Conservation (phyloP, 768 basidiomycete genomes). For the Kwoniella heveanensis region DNA sequence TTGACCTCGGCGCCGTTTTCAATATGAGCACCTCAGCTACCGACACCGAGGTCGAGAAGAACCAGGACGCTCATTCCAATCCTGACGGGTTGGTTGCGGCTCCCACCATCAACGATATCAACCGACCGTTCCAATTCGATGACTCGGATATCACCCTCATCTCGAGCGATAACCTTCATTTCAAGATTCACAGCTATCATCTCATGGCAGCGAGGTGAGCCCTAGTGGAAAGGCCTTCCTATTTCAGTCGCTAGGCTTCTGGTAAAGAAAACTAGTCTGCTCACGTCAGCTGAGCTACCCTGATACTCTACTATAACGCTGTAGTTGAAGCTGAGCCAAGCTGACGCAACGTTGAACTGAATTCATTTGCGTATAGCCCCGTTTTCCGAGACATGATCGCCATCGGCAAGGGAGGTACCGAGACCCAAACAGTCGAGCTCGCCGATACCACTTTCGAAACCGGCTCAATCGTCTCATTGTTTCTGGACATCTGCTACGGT, state of each 20-base stretch:
- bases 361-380: background rate
- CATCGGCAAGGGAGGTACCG: background rate
- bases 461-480: background rate
- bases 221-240: no score
- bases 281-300: no score
- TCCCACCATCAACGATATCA: background rate
- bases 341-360: background rate
- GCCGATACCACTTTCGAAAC: background rate
- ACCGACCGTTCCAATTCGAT: background rate
- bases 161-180: slow-evolving; percentile 5
- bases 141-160: slow-evolving; percentile 5
- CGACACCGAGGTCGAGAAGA: background rate
- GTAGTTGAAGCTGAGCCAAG: background rate
- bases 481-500: background rate
- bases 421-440: background rate
- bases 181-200: slow-evolving; percentile 9
- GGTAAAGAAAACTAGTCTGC: no score
- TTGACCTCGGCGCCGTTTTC: no score
- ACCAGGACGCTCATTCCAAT: background rate
- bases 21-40: background rate
- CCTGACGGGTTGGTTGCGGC: background rate
- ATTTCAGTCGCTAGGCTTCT: no score
- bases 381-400: slow-evolving; percentile 1
- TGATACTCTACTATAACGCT: no score
- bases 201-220: slow-evolving; percentile 1